Evolutionary conservation across 2,329 filamentous ascomycete species (phyloP).

Genomic region (Penicillium psychrosexuale): DNA sequence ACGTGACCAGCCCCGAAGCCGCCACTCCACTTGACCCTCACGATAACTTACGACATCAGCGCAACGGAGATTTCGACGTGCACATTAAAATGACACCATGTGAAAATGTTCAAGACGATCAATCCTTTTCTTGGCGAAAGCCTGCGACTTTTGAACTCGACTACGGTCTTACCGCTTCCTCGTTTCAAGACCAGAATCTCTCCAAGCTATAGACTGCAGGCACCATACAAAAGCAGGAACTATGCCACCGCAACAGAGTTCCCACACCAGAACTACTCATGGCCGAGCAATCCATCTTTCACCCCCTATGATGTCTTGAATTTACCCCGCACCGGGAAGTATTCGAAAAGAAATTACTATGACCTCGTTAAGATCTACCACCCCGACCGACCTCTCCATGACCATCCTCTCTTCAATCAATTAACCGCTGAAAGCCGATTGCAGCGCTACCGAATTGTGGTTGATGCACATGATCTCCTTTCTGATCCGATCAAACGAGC

Average conservation of each 20-base stretch:
- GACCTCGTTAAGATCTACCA: conserved; percentile 95
- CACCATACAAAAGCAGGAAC: conserved; percentile 17
- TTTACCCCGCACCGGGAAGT: conserved; percentile 59
- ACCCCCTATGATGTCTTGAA: conserved; percentile 90
- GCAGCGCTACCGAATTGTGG: conserved; percentile 86
- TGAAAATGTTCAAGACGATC: conserved; percentile 49
- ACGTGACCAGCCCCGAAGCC: conserved; percentile 16
- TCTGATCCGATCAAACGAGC: conserved; percentile 74
- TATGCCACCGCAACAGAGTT: conserved; percentile 37
- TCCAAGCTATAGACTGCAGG: conserved; percentile 17
- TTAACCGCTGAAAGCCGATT: conserved; percentile 63
- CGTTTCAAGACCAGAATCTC: conserved; percentile 22
- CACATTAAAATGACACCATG: conserved; percentile 28
- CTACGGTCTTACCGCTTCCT: conserved; percentile 19
- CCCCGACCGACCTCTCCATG: conserved; percentile 64
- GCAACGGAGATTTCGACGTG: conserved; percentile 9
- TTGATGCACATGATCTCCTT: conserved; percentile 84
- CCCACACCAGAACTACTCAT: conserved; percentile 33
- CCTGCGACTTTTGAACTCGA: conserved; percentile 34
- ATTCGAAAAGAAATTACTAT: conserved; percentile 82
- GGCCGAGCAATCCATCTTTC: conserved; percentile 44
- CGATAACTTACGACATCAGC: conserved; percentile 8
- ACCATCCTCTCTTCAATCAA: conserved; percentile 42
- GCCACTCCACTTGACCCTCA: neutral
- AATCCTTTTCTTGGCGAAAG: conserved; percentile 39